Conservation (phyloP, 495 filamentous ascomycete species). For the Hypoxylon perforatum region DNA sequence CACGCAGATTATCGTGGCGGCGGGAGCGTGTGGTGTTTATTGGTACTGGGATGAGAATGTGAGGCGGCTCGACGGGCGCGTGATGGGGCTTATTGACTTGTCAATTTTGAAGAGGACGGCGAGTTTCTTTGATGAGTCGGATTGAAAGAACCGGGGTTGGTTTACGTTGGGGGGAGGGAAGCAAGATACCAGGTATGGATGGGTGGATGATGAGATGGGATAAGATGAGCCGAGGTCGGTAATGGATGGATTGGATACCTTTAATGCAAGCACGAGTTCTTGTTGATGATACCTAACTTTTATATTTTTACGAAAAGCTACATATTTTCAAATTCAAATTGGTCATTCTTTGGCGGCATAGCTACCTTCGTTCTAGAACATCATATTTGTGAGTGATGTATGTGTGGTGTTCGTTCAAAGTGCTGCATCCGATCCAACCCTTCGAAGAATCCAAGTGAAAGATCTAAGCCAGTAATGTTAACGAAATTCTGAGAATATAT, state of each 20-base stretch:
- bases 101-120: constrained; percentile 50
- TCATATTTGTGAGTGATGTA: no score
- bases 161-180: no score
- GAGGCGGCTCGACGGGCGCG: constrained; percentile 50
- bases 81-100: constrained; percentile 56
- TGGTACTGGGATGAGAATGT: constrained; percentile 53
- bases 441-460: no score
- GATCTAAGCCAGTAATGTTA: no score
- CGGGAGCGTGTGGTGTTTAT: constrained; percentile 44
- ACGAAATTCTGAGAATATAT: no score
- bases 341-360: no score
- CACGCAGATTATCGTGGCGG: constrained; percentile 47
- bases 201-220: background rate
- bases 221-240: background rate
- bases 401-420: no score
- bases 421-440: no score
- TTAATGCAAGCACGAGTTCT: constrained; percentile 15
- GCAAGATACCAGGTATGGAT: no score
- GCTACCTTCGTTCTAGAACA: no score
- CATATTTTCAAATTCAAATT: no score
- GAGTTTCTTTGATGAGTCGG: constrained; percentile 58
- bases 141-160: constrained; percentile 40
- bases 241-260: background rate
- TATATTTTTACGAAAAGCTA: no score
- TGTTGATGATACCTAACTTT: background rate